Evolutionary conservation across 148 eudicot species (phyloP), one percentile per base, ranked within the genome.

Genomic region (Spergularia bocconei): DNA sequence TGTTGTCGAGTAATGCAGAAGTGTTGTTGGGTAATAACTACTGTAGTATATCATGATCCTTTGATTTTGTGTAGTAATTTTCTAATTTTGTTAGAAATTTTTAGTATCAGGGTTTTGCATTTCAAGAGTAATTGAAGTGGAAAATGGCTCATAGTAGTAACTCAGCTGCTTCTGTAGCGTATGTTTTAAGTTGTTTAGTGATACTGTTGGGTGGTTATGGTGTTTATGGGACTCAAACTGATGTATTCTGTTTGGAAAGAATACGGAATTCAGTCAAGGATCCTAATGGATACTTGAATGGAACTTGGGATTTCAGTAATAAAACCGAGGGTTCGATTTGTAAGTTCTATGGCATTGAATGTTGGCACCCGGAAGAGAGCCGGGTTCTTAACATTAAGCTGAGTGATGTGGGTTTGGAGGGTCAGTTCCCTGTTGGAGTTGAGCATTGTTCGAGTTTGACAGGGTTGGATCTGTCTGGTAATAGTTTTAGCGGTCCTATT

Each of bases 331-430:
- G 88, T 52, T 50, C 86, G 54, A 83, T 86, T 54, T 83, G 88
- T 81, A 73, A 25, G 52, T 86, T 83, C 58, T 21, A 0, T 66
- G 88, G 88, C 6, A 75, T 86, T 19, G 84, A 80, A 2, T 86
- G 88, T 36, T 86, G 86, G 88, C 86, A 83, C 82, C 79, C 74
- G 7, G 84, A 79, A 3, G 86, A 86, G 73, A 86, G 77, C 36
- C 79, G 73, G 55, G 86, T 86, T 29, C 53, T 86, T 20, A 86
- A 78, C 44, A 76, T 86, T 65, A 83, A 74, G 78, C 71, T 86
- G 16, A 19, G 63, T 15, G 80, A 73, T 56, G 78, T 86, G 86
- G 83, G 86, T 67, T 77, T 85, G 44, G 41, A 78, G 64, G 88
- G 88, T 15, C 66, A 36, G 1, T 85, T 85, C 61, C 88, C 88